Conservation (phyloP, 2,329 filamentous ascomycete species). For the Diaporthe helianthi region DNA sequence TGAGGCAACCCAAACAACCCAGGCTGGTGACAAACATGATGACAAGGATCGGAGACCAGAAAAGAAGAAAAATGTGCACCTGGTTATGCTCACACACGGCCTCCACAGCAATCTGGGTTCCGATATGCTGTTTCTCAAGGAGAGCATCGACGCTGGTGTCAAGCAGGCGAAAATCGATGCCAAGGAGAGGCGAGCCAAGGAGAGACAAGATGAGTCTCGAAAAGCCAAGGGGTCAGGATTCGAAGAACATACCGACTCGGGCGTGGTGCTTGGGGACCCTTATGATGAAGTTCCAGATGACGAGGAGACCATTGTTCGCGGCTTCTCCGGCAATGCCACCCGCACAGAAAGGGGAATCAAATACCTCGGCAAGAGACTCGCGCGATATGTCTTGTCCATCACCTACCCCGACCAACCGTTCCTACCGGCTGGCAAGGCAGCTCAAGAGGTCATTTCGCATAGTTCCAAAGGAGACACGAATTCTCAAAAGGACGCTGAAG, state of each 20-base stretch:
- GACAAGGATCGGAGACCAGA: conserved; percentile 36
- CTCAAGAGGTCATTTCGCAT: conserved; percentile 51
- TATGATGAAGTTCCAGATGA: conserved; percentile 56
- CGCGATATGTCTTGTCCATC: conserved; percentile 86
- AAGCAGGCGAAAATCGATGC: conserved; percentile 76
- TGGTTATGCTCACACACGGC: conserved; percentile 93
- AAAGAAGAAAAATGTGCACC: conserved; percentile 81
- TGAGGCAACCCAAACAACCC: conserved; percentile 30
- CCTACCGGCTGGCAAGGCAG: conserved; percentile 67
- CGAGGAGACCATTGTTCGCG: conserved; percentile 86
- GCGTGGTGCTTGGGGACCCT: conserved; percentile 36
- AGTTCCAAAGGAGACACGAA: conserved; percentile 47
- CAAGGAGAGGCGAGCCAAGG: conserved; percentile 63
- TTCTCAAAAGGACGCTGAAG: conserved; percentile 48
- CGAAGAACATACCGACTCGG: conserved; percentile 21
- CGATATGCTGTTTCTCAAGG: conserved; percentile 97
- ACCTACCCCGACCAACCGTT: conserved; percentile 95
- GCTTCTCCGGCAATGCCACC: conserved; percentile 88
- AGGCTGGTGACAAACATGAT: conserved; percentile 33
- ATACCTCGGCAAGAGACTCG: conserved; percentile 92
- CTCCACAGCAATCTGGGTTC: conserved; percentile 94
- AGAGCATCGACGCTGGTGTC: conserved; percentile 89
- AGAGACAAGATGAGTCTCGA: conserved; percentile 46
- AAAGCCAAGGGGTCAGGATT: conserved; percentile 30
- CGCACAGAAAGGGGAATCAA: conserved; percentile 95